phyloP scores from a whole-genome alignment of 768 basidiomycete genomes.

The Zangia roseola region DNA sequence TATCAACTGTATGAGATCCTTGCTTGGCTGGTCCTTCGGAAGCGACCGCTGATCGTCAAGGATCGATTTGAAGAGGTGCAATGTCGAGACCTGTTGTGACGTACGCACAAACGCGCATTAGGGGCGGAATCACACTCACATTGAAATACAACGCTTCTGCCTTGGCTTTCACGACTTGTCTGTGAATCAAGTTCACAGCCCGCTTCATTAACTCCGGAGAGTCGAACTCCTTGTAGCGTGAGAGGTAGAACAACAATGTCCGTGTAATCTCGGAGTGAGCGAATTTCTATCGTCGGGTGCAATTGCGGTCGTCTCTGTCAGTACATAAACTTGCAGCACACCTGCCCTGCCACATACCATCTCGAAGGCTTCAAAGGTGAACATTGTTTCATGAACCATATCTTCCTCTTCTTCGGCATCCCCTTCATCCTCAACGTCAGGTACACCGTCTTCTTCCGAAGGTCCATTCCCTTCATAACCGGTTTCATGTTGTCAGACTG shows the following conservation, averaged over 20 bases:
- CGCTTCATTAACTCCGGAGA: constrained; percentile 82
- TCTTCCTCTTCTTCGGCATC: constrained; percentile 60
- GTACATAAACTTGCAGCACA: constrained; percentile 14
- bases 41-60: constrained; percentile 77
- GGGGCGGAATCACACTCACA: constrained; percentile 42
- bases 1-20: constrained; percentile 82
- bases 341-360: constrained; percentile 50
- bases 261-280: constrained; percentile 82
- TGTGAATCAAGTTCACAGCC: constrained; percentile 84
- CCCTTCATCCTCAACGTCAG: constrained; percentile 65
- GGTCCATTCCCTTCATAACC: constrained; percentile 33
- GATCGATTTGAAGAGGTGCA: constrained; percentile 86
- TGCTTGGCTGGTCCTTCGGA: constrained; percentile 74
- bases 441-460: constrained; percentile 60
- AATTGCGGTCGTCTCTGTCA: constrained; percentile 20
- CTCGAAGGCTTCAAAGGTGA: constrained; percentile 92
- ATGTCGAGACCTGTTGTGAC: constrained; percentile 72
- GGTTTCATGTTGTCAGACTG: constrained; percentile 11
- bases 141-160: constrained; percentile 96
- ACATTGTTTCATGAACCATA: constrained; percentile 77
- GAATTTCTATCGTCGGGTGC: constrained; percentile 64
- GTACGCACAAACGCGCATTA: constrained; percentile 15
- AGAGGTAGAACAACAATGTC: constrained; percentile 80
- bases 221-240: constrained; percentile 79
- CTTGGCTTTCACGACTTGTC: constrained; percentile 87